Base-by-base conservation (phyloP, 164 flowering plant species). In the Brasenia schreberi region DNA sequence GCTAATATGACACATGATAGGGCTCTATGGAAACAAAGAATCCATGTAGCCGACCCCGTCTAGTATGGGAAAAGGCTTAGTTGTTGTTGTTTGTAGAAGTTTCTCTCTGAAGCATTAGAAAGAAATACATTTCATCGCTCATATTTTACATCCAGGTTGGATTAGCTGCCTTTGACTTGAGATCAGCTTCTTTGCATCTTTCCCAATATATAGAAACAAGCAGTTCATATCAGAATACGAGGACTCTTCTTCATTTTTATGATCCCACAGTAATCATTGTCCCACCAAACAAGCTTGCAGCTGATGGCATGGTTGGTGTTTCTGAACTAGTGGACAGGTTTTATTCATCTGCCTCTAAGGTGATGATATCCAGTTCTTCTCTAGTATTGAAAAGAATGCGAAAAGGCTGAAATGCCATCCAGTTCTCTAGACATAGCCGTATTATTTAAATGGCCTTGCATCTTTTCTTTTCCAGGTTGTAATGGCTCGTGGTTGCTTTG, bases 181-280 rank as follows among this genome's bases (percentile, higher is more conserved):
- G 97, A 69, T 84, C 90, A 2, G 99, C 99, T 64, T 82, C 99
- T 7, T 72, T 92, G 73, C 96, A 95, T 77, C 97, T 95, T 63
- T 95, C 99, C 69, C 97, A 92, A 64, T 95, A 87, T 71, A 95
- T 95, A 14, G 99, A 95, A 77, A 95, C 99, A 16, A 92, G 97
- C 74, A 84, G 87, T 69, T 89, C 94, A 14, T 91, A 91, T 72
- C 99, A 89, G 66, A 95, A 95, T 68, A 92, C 99, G 27, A 91
- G 81, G 74, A 92, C 99, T 5, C 72, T 95, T 80, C 74, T 95
- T 72, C 92, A 89, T 52, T 91, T 92, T 65, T 95, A 87, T 74
- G 97, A 92, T 70, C 94, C 99, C 9, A 75, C 81, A 76, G 90
- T 85, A 67, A 81, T 89, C 72, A 88, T 92, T 71, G 92, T 89